phyloP scores from a whole-genome alignment of 2,329 filamentous ascomycete genomes.

The Paecilomyces sp. region DNA sequence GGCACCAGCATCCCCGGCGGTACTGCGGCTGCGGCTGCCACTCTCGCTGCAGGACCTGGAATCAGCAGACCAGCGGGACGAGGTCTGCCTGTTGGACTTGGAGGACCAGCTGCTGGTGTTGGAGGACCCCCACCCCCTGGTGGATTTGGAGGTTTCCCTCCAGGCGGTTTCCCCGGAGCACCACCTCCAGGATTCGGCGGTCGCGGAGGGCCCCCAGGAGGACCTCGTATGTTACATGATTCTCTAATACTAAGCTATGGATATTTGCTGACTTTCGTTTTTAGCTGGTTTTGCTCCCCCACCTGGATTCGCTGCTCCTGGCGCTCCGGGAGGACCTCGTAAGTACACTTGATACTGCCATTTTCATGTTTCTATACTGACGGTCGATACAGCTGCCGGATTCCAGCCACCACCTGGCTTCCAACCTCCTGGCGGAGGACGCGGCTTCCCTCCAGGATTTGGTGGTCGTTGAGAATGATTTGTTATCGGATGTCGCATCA shows the following conservation, averaged over 20 bases:
- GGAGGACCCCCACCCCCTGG: slow-evolving; percentile 66
- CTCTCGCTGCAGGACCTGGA: slow-evolving; percentile 75
- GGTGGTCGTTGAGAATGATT: slow-evolving; percentile 31
- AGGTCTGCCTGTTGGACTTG: slow-evolving; percentile 73
- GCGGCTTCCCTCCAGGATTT: slow-evolving; percentile 46
- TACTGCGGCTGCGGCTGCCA: slow-evolving; percentile 48
- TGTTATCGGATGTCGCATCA: slow-evolving; percentile 14
- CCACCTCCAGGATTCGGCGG: slow-evolving; percentile 44
- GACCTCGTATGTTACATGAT: slow-evolving; percentile 43
- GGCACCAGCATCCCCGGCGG: slow-evolving; percentile 68
- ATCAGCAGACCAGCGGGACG: slow-evolving; percentile 86
- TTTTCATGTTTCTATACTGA: slow-evolving; percentile 5
- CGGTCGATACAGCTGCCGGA: slow-evolving; percentile 36
- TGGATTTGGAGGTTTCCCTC: slow-evolving; percentile 44
- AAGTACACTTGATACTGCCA: slow-evolving; percentile 21
- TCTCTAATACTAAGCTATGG: slow-evolving; percentile 1
- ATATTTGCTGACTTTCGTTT: slow-evolving; percentile 12
- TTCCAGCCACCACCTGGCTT: slow-evolving; percentile 64
- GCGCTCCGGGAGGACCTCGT: slow-evolving; percentile 34
- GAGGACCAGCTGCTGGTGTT: slow-evolving; percentile 82
- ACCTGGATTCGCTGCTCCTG: slow-evolving; percentile 40
- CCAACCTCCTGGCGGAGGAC: slow-evolving; percentile 56
- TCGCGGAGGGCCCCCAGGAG: slow-evolving; percentile 43
- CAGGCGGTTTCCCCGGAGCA: slow-evolving; percentile 46
- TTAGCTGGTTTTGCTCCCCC: slow-evolving; percentile 42